phyloP scores from a whole-genome alignment of 139 green algal genomes.

The Coelastrella sp. region DNA sequence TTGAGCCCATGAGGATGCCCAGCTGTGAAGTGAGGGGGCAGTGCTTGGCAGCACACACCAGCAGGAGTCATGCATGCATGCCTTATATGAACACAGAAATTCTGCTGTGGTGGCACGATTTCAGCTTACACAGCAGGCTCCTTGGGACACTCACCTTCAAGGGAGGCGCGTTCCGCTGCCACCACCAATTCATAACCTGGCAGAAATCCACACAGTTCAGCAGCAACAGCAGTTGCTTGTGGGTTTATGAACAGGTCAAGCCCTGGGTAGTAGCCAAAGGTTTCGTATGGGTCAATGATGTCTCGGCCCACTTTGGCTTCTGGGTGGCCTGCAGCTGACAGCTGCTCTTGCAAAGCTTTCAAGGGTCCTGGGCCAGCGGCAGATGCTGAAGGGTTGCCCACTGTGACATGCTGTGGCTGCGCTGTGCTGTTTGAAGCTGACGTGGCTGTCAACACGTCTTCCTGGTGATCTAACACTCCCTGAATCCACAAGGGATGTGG shows the following conservation, averaged over 20 bases:
- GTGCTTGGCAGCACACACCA: too few species aligned
- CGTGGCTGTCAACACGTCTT: neutral
- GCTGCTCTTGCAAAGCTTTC: conserved; percentile 18
- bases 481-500: conserved; percentile 29
- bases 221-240: neutral
- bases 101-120: neutral
- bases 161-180: neutral
- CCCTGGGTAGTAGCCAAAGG: conserved; percentile 27
- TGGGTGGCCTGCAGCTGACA: neutral
- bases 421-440: neutral
- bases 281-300: conserved; percentile 30
- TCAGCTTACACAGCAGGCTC: too few species aligned
- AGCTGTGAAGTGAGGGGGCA: too few species aligned
- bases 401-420: neutral
- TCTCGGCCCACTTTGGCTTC: conserved; percentile 20
- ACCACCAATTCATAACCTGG: conserved; percentile 21
- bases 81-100: too few species aligned
- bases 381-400: neutral
- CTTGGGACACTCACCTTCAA: neutral
- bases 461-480: neutral
- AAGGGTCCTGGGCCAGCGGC: neutral
- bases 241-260: conserved; percentile 17
- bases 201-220: conserved; percentile 15
- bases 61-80: too few species aligned
- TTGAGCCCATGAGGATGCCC: neutral